phyloP scores from a whole-genome alignment of 805 yeast species.

The Saccharomycopsis fibuligera region DNA sequence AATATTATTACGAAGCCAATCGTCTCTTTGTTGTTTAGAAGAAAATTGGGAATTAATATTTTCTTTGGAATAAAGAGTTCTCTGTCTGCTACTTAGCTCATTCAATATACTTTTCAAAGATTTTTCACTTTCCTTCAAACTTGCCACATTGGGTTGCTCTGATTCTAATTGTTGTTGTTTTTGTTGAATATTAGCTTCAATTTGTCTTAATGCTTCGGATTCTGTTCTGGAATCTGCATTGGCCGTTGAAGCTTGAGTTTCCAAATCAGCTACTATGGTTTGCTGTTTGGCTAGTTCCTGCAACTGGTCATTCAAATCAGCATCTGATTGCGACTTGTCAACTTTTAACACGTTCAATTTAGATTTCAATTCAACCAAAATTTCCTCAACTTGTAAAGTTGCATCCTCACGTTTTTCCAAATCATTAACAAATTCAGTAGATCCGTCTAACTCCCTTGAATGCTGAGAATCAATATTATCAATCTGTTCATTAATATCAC shows the following conservation, averaged over 20 bases:
- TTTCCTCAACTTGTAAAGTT: conserved; percentile 38
- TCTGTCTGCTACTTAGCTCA: conserved; percentile 45
- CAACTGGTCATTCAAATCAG: conserved; percentile 44
- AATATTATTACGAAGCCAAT: conserved; percentile 57
- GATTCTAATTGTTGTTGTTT: conserved; percentile 30
- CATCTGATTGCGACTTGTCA: conserved; percentile 50
- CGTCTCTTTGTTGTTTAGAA: conserved; percentile 52
- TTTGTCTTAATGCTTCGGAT: conserved; percentile 25
- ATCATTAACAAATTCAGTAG: conserved; percentile 47
- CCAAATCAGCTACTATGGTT: conserved; percentile 39
- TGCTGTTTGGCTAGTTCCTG: conserved; percentile 43
- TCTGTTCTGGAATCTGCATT: conserved; percentile 29
- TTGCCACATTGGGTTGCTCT: conserved; percentile 26
- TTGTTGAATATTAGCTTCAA: conserved; percentile 28
- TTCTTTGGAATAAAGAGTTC: conserved; percentile 60
- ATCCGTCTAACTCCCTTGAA: conserved; percentile 41
- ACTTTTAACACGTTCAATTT: conserved; percentile 45
- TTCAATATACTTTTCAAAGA: conserved; percentile 34
- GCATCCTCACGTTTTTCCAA: conserved; percentile 55
- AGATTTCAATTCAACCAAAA: conserved; percentile 42
- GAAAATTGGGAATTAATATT: conserved; percentile 59
- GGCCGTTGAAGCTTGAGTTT: conserved; percentile 30
- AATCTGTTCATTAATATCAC: conserved; percentile 51
- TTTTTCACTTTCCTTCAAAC: conserved; percentile 36
- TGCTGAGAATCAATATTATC: conserved; percentile 57